Percentiles rank a stretch among this genome's conserved stretches.
Evolutionary conservation across 1,284 basidiomycete genomes (phyloP).

Genomic region (Athelia psychrophila): DNA sequence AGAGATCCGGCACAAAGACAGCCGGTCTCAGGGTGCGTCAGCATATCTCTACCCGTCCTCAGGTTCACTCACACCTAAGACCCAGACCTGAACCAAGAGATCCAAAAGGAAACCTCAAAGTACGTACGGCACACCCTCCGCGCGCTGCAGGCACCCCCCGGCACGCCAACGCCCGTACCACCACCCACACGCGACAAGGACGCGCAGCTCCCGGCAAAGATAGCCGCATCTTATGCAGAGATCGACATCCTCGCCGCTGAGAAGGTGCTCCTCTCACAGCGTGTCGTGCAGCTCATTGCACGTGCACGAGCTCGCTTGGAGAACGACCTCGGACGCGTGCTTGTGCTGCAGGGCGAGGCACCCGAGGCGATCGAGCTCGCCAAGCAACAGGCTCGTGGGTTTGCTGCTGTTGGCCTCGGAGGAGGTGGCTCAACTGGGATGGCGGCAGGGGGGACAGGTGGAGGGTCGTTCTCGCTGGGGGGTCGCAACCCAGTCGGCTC

Average conservation of each 20-base stretch:
- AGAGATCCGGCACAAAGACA: slow-evolving; percentile 66
- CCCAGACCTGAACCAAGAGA: slow-evolving; percentile 52
- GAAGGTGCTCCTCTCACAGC: slow-evolving; percentile 52
- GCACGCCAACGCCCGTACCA: slow-evolving; percentile 25
- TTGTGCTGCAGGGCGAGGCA: slow-evolving; percentile 52
- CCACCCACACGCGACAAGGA: slow-evolving; percentile 26
- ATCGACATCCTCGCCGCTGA: slow-evolving; percentile 48
- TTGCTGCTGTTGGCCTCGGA: slow-evolving; percentile 24
- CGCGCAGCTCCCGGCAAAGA: slow-evolving; percentile 35
- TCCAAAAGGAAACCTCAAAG: slow-evolving; percentile 48
- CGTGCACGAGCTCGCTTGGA: slow-evolving; percentile 55
- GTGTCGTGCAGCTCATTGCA: slow-evolving; percentile 48
- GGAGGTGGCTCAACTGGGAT: slow-evolving; percentile 15
- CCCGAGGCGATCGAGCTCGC: not conserved
- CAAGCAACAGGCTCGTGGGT: slow-evolving; percentile 15
- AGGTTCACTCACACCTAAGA: not conserved
- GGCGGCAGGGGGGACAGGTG: slow-evolving; percentile 15
- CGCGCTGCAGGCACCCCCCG: slow-evolving; percentile 15
- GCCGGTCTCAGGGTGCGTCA: slow-evolving; percentile 44
- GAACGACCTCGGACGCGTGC: slow-evolving; percentile 50
- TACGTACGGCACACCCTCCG: slow-evolving; percentile 51
- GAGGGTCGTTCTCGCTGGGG: slow-evolving; percentile 22
- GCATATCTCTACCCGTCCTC: not conserved
- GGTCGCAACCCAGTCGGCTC: slow-evolving; percentile 40
- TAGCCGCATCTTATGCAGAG: slow-evolving; percentile 39